Evolutionary conservation across 2,329 filamentous ascomycete species (phyloP), one percentile per base, ranked within the genome.

Genomic region (Phaeosphaeriaceae sp.): DNA sequence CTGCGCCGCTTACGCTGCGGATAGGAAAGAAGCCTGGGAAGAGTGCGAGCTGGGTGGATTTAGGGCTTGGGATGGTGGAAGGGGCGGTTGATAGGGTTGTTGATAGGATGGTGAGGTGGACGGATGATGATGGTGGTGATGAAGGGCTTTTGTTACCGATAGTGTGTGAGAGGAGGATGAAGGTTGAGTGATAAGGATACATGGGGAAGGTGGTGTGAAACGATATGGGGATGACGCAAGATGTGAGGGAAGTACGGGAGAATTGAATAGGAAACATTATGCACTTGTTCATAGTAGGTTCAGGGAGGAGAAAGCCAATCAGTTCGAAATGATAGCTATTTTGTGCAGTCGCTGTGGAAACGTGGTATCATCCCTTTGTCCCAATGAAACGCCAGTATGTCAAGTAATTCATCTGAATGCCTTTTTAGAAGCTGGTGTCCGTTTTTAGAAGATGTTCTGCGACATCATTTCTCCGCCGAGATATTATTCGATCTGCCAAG

Each of bases 401-500:
- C n/a, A 53, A 42, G 41, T 46, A 38, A 28, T 17, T 17, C 11
- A 6, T 18, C 37, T 20, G 21, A 9, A 18, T 17, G 17, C 28
- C 38, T 35, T 17, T 29, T 54, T 44, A 63, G 15, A 65, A 54
- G 39, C 41, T 57, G 13, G 64, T 20, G 38, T 68, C 59, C 29
- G 56, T 47, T 44, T 68, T 63, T 28, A 70, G 32, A 21, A 70
- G 56, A 2, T 58, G 50, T 40, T 67, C 54, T 8, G 59, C 63
- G 13, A 62, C 58, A 4, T 38, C 37, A 8, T 35, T 35, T 34
- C 26, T 32, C 15, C 46, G 33, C 13, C 33, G 30, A 15, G 42
- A 67, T 32, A 76, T 70, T 9, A 80, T 64, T 45, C 67, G 71
- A 17, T 71, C 69, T 1, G 72, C 73, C 6, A 80, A 53, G 4